Evolutionary conservation across 192 early-diverging fungal species (phyloP), one percentile per base, ranked within the genome.

Genomic region (Coemansia sp.): DNA sequence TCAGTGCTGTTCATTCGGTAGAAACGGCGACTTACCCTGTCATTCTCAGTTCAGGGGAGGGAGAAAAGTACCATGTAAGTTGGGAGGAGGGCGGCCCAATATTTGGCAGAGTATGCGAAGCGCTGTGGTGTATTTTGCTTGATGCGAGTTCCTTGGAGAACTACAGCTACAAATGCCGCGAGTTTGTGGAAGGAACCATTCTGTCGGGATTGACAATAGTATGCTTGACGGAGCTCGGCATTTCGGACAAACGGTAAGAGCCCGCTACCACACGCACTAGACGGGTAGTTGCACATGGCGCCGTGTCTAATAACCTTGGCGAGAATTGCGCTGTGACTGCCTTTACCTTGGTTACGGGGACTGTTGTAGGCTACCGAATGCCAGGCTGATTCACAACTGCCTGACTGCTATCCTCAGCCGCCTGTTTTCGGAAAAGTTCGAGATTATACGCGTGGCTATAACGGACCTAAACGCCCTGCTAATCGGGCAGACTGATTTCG

Each of bases 191-290:
- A n/a, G 22, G 56, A 11, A 27, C 37, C 2, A 16, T 44, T n/a
- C 18, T 71, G 19, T 54, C 56, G 1, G 68, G 68, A 7, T 22
- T 72, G 30, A 14, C 48, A 5, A 19, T 54, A 6, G 12, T 72
- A 28, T 64, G 68, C 21, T 43, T 56, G 26, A 53, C 39, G 9
- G 68, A 72, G 35, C 38, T 72, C n/a, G 38, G 33, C n/a, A 55
- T 72, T 9, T 28, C 44, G 1, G 37, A 71, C 39, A 72, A 64
- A 35, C 32, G 51, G 68, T 60, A 69, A 19, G 61, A 39, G n/a
- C n/a, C n/a, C n/a, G 19, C 7, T 38, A 32, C 2, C 19, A 8
- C 4, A 32, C 28, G 6, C 28, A 29, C 6, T 29, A 29, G n/a
- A n/a, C n/a, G n/a, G n/a, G 28, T 29, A 7, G 28, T 7, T 29